These are phyloP conservation scores for Russula dissimulans DNA, from an alignment of 768 basidiomycete genomes.

Conservation along the genomic window DNA sequence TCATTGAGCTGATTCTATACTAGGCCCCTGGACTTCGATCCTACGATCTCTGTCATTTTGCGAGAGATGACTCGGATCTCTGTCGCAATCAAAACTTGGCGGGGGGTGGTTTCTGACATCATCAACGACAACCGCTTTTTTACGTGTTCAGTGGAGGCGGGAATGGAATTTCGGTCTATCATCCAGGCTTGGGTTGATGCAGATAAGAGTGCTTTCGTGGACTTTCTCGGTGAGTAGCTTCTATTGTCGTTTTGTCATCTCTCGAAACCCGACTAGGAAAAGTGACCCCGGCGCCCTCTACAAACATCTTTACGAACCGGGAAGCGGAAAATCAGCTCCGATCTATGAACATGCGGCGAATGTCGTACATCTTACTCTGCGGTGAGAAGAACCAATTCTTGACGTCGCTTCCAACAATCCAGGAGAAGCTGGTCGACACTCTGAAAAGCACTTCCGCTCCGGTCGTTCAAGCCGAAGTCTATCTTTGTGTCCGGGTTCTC, in stretches of 20 bases:
- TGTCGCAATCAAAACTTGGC: conserved; percentile 77
- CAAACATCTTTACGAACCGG: conserved; percentile 92
- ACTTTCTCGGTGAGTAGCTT: conserved; percentile 59
- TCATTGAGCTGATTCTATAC: conserved; percentile 11
- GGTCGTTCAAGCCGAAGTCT: conserved; percentile 88
- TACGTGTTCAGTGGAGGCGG: conserved; percentile 51
- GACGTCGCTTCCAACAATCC: conserved; percentile 83
- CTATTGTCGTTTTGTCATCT: conserved; percentile 18
- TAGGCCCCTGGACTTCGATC: conserved; percentile 75
- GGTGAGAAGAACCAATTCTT: conserved; percentile 90
- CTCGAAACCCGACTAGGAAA: conserved; percentile 39
- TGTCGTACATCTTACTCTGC: conserved; percentile 79
- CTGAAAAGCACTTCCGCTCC: conserved; percentile 71
- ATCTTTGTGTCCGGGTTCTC: conserved; percentile 84
- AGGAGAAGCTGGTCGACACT: conserved; percentile 93
- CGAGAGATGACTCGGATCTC: conserved; percentile 73
- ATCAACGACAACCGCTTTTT: conserved; percentile 85
- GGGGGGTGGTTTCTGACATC: conserved; percentile 65
- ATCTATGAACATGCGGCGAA: conserved; percentile 75
- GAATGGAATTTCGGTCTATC: conserved; percentile 64
- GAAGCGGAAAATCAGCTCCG: conserved; percentile 89
- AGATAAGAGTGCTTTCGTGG: conserved; percentile 79
- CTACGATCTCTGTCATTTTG: conserved; percentile 54
- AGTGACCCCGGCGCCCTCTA: conserved; percentile 77
- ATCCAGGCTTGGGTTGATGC: conserved; percentile 73